Evolutionary conservation across 805 yeast genomes (phyloP).

Genomic region (Nakazawaea pomicola): DNA sequence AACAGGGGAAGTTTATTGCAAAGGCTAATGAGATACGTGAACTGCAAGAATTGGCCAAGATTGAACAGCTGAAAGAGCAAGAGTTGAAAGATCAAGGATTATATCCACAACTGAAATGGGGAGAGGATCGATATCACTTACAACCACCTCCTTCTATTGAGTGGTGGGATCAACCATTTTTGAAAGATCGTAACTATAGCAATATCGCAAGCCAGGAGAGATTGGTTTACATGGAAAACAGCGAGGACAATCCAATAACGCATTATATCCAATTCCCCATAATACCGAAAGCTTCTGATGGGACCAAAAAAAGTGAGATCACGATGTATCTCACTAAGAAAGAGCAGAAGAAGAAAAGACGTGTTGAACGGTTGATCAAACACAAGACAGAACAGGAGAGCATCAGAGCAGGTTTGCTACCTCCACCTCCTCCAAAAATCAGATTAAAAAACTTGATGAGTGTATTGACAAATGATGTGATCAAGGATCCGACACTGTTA

Average conservation of each 20-base stretch:
- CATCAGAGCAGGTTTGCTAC: conserved; percentile 73
- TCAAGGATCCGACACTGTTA: conserved; percentile 82
- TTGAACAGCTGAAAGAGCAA: conserved; percentile 19
- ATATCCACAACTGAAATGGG: conserved; percentile 44
- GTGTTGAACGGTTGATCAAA: conserved; percentile 57
- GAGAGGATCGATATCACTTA: conserved; percentile 51
- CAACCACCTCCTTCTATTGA: conserved; percentile 60
- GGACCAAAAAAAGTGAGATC: not conserved
- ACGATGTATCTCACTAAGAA: conserved; percentile 65
- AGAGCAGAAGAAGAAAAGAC: conserved; percentile 70
- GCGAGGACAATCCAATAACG: conserved; percentile 48
- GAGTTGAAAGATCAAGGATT: conserved; percentile 30
- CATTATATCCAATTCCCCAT: conserved; percentile 81
- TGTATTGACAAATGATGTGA: conserved; percentile 79
- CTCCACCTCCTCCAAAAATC: conserved; percentile 88
- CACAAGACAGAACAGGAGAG: conserved; percentile 73
- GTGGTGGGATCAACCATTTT: conserved; percentile 83
- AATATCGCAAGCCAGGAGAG: conserved; percentile 25
- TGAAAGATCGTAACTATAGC: conserved; percentile 33
- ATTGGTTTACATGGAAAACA: conserved; percentile 30
- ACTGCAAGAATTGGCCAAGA: not conserved
- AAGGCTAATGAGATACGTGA: conserved; percentile 48
- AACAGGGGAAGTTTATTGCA: conserved; percentile 58
- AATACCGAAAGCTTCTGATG: conserved; percentile 28
- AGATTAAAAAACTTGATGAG: conserved; percentile 80